A percentile compares a stretch with the other conserved stretches of the same genome.
Conservation (phyloP, 352 stramenopile species). For the Phytophthora citrophthora region DNA sequence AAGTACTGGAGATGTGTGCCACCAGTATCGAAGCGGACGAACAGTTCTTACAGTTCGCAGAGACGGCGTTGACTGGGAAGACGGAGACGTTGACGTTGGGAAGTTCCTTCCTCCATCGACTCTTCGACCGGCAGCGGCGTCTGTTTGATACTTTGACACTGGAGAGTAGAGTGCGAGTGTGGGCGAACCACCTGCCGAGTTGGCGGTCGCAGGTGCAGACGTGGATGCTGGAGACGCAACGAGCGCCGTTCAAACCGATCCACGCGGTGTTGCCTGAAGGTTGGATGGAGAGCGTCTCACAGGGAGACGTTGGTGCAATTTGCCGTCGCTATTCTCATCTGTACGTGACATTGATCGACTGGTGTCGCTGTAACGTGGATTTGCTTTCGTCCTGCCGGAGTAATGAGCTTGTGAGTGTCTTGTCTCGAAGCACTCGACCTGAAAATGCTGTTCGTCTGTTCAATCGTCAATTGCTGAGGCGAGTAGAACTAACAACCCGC, state of each 20-base stretch:
- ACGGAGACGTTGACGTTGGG: constrained; percentile 23
- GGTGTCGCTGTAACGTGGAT: constrained; percentile 35
- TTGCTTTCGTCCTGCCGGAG: constrained; percentile 44
- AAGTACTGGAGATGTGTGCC: constrained; percentile 41
- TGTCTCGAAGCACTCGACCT: constrained; percentile 32
- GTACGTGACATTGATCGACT: constrained; percentile 47
- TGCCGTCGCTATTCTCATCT: constrained; percentile 46
- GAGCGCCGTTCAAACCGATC: constrained; percentile 39
- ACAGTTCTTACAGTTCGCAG: constrained; percentile 41
- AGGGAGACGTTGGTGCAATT: background rate
- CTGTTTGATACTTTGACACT: constrained; percentile 40
- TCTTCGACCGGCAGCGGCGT: constrained; percentile 21
- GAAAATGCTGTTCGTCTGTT: constrained; percentile 25
- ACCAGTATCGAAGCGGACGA: constrained; percentile 26
- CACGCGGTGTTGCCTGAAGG: constrained; percentile 12
- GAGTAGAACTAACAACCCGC: constrained; percentile 14
- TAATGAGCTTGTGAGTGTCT: constrained; percentile 40
- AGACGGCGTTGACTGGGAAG: constrained; percentile 26
- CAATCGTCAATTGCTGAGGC: constrained; percentile 28
- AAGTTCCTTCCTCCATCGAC: constrained; percentile 30
- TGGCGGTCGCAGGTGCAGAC: constrained; percentile 47
- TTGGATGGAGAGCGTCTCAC: background rate
- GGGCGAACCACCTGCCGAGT: constrained; percentile 49
- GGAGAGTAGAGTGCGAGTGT: constrained; percentile 35
- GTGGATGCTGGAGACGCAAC: constrained; percentile 47